These are phyloP conservation scores for Chlorella sp. DNA, from an alignment of 139 green algal genomes.

Conservation along the genomic window DNA sequence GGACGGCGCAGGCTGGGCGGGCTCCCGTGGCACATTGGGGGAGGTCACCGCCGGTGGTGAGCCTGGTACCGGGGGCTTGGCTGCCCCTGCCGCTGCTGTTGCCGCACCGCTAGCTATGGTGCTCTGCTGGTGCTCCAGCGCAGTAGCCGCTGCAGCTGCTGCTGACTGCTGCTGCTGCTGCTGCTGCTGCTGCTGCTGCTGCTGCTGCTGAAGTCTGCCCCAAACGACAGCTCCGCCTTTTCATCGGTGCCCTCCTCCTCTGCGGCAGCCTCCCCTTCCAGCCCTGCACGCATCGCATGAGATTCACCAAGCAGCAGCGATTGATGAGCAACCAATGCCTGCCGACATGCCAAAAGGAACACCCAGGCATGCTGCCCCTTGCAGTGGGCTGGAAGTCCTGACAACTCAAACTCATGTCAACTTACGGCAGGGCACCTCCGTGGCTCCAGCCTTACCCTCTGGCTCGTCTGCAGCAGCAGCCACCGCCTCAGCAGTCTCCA, in stretches of 20 bases:
- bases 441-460: background rate
- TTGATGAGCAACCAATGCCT: no score
- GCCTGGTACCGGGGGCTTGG: no score
- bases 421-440: background rate
- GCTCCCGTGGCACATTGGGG: background rate
- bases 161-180: background rate
- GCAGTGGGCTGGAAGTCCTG: no score
- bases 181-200: background rate
- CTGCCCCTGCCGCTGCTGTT: background rate
- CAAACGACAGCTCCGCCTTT: no score
- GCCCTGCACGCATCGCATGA: background rate
- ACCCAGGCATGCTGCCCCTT: no score
- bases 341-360: no score
- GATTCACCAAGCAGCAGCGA: no score
- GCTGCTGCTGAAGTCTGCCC: no score
- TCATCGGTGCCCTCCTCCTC: background rate
- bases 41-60: background rate
- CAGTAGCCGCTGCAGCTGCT: background rate
- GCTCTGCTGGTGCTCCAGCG: background rate
- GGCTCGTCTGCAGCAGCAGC: background rate
- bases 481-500: conserved; percentile 30
- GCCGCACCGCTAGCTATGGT: background rate
- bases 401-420: no score
- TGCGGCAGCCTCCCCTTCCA: background rate
- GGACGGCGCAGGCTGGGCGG: background rate